Evolutionary conservation across 2,329 filamentous ascomycete species (phyloP).

Genomic region (Cyphellophora attinorum): DNA sequence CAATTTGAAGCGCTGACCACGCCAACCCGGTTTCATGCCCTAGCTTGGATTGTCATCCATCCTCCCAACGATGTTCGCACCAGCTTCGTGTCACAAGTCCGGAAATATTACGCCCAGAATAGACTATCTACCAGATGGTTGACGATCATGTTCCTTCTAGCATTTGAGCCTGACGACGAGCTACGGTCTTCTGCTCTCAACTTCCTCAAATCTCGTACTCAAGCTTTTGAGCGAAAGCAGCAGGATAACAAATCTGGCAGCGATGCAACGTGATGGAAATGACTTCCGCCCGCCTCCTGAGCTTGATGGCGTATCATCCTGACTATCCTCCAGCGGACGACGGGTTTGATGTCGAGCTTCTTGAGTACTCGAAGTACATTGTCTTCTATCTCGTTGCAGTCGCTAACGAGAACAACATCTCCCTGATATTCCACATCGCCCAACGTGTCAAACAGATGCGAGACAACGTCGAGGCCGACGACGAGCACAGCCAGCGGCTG

Average conservation of each 20-base stretch:
- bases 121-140: conserved; percentile 71
- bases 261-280: conserved; percentile 62
- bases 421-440: conserved; percentile 81
- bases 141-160: conserved; percentile 78
- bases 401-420: conserved; percentile 76
- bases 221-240: conserved; percentile 48
- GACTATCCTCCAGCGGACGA: conserved; percentile 56
- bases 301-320: conserved; percentile 84
- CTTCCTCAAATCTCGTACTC: conserved; percentile 77
- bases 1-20: conserved; percentile 65
- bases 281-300: conserved; percentile 71
- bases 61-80: conserved; percentile 61
- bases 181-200: conserved; percentile 70
- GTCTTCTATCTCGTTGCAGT: conserved; percentile 78
- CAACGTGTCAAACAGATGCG: conserved; percentile 85
- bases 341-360: conserved; percentile 54
- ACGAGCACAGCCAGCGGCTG: conserved; percentile 41
- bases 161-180: conserved; percentile 72
- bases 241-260: conserved; percentile 25
- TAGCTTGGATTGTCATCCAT: conserved; percentile 77
- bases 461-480: conserved; percentile 59
- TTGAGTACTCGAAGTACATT: conserved; percentile 80
- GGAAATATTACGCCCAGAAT: conserved; percentile 75
- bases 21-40: conserved; percentile 65
- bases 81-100: conserved; percentile 73